Evolutionary conservation across 352 stramenopile species (phyloP).

Genomic region (Pythium aphanidermatum): DNA sequence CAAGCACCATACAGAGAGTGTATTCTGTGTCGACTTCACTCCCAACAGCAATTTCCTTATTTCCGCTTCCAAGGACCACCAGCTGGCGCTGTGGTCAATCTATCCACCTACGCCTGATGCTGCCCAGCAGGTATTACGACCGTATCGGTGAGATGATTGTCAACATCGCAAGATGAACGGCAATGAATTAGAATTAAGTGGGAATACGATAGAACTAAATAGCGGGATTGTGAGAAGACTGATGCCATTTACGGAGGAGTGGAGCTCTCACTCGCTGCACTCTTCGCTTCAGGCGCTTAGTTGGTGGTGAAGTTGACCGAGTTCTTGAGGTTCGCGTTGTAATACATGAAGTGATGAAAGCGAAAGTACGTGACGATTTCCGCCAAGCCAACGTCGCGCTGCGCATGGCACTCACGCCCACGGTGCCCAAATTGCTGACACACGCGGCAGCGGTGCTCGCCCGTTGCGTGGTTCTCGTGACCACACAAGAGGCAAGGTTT

Average conservation of each 20-base stretch:
- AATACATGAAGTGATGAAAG: slow-evolving; percentile 86
- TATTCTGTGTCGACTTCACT: slow-evolving; percentile 68
- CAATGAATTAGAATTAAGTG: no score
- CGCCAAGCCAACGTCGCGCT: slow-evolving; percentile 72
- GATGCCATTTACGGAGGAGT: no score
- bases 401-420: slow-evolving; percentile 74
- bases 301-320: slow-evolving; percentile 73
- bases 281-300: background rate
- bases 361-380: slow-evolving; percentile 83
- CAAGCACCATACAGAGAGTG: slow-evolving; percentile 74
- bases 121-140: slow-evolving; percentile 21
- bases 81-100: slow-evolving; percentile 74
- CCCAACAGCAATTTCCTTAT: slow-evolving; percentile 46
- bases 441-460: slow-evolving; percentile 74
- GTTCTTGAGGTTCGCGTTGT: slow-evolving; percentile 85
- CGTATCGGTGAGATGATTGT: background rate
- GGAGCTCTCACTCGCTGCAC: no score
- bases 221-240: no score
- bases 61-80: slow-evolving; percentile 76
- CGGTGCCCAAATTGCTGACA: slow-evolving; percentile 81
- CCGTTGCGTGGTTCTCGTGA: slow-evolving; percentile 68
- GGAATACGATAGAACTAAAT: no score
- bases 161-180: slow-evolving; percentile 1
- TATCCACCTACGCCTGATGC: slow-evolving; percentile 34
- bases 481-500: slow-evolving; percentile 68